A percentile compares a stretch with the other conserved stretches of the same genome.
Evolutionary conservation across 345 rosid species (phyloP).

Genomic region (Pelargonium nanum): DNA sequence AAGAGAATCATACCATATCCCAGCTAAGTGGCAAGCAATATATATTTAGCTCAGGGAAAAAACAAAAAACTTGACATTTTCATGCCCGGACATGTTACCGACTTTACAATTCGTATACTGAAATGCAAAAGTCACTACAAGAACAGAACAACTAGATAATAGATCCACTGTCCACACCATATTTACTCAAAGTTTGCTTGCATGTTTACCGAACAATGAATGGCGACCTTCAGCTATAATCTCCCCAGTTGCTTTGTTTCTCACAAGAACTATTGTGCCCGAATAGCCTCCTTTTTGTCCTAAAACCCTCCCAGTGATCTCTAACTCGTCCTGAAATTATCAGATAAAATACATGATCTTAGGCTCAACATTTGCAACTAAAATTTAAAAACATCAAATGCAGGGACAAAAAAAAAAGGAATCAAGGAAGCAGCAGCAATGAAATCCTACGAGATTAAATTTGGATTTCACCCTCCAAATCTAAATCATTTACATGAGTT

Average conservation of each 20-base stretch:
- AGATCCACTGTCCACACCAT: background rate
- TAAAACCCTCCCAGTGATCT: slow-evolving; percentile 56
- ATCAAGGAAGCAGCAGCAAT: too few relatives aligned
- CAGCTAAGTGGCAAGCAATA: too few relatives aligned
- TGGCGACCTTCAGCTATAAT: slow-evolving; percentile 89
- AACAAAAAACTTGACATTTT: too few relatives aligned
- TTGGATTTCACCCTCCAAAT: background rate
- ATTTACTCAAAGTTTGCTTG: slow-evolving; percentile 52
- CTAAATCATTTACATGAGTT: background rate
- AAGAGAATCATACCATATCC: too few relatives aligned
- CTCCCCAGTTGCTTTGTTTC: slow-evolving; percentile 67
- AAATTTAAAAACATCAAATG: background rate
- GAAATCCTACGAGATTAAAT: background rate
- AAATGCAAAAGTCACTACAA: too few relatives aligned
- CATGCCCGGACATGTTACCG: too few relatives aligned
- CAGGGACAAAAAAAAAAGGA: background rate
- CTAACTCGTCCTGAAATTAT: slow-evolving; percentile 63
- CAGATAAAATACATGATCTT: too few relatives aligned
- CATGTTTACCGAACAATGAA: slow-evolving; percentile 55
- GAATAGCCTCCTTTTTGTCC: slow-evolving; percentile 62
- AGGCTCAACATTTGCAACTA: too few relatives aligned
- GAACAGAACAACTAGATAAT: too few relatives aligned
- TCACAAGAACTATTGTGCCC: slow-evolving; percentile 58
- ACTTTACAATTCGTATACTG: too few relatives aligned
- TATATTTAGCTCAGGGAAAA: too few relatives aligned